Percentiles rank a stretch among this genome's conserved stretches.
phyloP scores from a whole-genome alignment of 2,329 filamentous ascomycete species.

The Xylaria sp. region DNA sequence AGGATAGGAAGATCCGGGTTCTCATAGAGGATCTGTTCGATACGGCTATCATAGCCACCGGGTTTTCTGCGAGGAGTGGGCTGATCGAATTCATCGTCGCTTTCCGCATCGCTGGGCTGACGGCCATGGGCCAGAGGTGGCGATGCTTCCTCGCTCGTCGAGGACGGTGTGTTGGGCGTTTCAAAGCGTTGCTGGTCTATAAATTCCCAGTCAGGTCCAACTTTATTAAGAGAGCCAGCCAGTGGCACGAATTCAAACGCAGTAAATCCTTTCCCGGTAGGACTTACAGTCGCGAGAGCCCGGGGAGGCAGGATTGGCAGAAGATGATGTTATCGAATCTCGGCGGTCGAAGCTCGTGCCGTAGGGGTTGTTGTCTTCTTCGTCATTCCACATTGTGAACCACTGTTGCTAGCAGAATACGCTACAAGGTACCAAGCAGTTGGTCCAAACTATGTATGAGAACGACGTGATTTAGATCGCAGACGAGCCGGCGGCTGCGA shows the following conservation, averaged over 20 bases:
- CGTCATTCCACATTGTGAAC: constrained; percentile 92
- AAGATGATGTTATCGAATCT: constrained; percentile 76
- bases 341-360: constrained; percentile 87
- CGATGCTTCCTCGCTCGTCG: constrained; percentile 71
- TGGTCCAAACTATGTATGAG: constrained; percentile 7
- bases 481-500: constrained; percentile 18
- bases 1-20: constrained; percentile 87
- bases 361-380: constrained; percentile 93
- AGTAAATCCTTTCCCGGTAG: constrained; percentile 27
- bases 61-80: constrained; percentile 69
- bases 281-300: constrained; percentile 62
- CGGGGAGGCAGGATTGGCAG: constrained; percentile 68
- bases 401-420: constrained; percentile 14
- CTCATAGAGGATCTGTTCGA: constrained; percentile 97
- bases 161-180: constrained; percentile 72
- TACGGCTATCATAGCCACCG: constrained; percentile 89
- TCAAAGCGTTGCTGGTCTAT: constrained; percentile 63
- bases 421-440: constrained; percentile 21
- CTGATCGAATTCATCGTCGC: constrained; percentile 57
- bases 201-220: constrained; percentile 52
- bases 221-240: constrained; percentile 44
- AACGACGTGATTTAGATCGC: constrained; percentile 20
- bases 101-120: constrained; percentile 51
- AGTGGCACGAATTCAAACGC: constrained; percentile 49
- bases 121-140: constrained; percentile 36